Evolutionary conservation across 345 rosid species (phyloP).

Genomic region (Eucalyptus polyanthemos): DNA sequence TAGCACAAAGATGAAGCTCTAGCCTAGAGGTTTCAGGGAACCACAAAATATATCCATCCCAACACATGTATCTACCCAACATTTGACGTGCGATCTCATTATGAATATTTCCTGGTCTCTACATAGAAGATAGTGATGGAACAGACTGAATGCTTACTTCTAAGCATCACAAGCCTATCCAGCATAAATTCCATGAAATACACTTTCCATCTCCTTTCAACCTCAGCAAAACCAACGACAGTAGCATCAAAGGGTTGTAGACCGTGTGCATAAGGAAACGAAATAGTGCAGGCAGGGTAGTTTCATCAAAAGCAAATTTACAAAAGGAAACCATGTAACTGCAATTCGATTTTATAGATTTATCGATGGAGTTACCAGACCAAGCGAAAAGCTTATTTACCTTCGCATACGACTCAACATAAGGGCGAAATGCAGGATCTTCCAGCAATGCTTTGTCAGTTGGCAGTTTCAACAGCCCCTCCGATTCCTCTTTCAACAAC

Average conservation of each 20-base stretch:
- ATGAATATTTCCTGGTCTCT: neutral
- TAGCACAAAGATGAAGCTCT: neutral
- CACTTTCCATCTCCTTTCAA: neutral
- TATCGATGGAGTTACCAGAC: neutral
- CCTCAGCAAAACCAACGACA: neutral
- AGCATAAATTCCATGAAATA: neutral
- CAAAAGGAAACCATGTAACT: neutral
- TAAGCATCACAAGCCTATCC: neutral
- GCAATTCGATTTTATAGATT: neutral
- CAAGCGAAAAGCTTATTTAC: slow-evolving; percentile 12
- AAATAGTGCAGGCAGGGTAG: neutral
- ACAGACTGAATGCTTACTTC: neutral
- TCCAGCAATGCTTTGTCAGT: slow-evolving; percentile 69
- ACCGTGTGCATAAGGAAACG: neutral
- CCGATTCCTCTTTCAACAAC: slow-evolving; percentile 60
- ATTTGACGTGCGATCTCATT: neutral
- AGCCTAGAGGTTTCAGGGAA: neutral
- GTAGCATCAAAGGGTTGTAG: neutral
- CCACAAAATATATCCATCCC: neutral
- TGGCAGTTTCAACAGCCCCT: slow-evolving; percentile 82
- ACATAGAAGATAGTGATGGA: neutral
- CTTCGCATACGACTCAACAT: slow-evolving; percentile 79
- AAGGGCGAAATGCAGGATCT: slow-evolving; percentile 53
- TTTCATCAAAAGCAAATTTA: neutral
- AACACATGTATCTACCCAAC: neutral